A percentile compares a stretch with the other conserved stretches of the same genome.
These are phyloP conservation scores for Debaryomyces maramus DNA, from an alignment of 805 yeast species.

Conservation along the genomic window DNA sequence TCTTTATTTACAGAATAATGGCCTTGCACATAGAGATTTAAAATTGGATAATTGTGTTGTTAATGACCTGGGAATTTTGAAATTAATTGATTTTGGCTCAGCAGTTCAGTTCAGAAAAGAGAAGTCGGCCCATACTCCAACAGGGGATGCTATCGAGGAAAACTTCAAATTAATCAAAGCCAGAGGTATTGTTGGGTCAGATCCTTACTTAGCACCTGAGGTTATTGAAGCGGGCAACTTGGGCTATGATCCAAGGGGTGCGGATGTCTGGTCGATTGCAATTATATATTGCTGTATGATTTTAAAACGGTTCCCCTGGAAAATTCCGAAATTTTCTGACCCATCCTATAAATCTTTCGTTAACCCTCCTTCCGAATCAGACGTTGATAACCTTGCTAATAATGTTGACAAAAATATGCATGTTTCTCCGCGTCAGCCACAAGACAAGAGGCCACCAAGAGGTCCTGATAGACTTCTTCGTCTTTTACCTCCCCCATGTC, in stretches of 20 bases:
- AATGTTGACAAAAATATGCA: not conserved
- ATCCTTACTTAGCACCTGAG: constrained; percentile 95
- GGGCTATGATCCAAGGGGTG: constrained; percentile 81
- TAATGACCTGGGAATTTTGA: constrained; percentile 67
- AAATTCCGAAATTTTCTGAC: constrained; percentile 78
- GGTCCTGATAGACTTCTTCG: constrained; percentile 77
- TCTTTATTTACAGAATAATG: constrained; percentile 70
- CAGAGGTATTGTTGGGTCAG: constrained; percentile 89
- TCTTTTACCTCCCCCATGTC: constrained; percentile 65
- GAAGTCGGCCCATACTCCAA: constrained; percentile 2
- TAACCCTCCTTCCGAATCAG: constrained; percentile 15
- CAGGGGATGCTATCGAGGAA: constrained; percentile 36
- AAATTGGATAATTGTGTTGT: constrained; percentile 94
- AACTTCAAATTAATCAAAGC: constrained; percentile 57
- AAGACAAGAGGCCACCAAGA: constrained; percentile 14
- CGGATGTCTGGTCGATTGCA: constrained; percentile 92
- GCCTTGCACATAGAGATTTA: constrained; percentile 90
- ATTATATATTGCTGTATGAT: constrained; percentile 91
- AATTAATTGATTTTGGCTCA: constrained; percentile 91
- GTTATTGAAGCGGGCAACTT: constrained; percentile 49
- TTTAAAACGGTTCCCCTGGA: constrained; percentile 91
- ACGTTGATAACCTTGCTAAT: constrained; percentile 17
- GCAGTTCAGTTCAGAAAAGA: constrained; percentile 80
- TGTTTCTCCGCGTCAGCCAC: not conserved
- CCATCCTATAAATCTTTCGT: constrained; percentile 70